phyloP scores from a whole-genome alignment of 148 eudicot genomes.

The Rheum nobile region DNA sequence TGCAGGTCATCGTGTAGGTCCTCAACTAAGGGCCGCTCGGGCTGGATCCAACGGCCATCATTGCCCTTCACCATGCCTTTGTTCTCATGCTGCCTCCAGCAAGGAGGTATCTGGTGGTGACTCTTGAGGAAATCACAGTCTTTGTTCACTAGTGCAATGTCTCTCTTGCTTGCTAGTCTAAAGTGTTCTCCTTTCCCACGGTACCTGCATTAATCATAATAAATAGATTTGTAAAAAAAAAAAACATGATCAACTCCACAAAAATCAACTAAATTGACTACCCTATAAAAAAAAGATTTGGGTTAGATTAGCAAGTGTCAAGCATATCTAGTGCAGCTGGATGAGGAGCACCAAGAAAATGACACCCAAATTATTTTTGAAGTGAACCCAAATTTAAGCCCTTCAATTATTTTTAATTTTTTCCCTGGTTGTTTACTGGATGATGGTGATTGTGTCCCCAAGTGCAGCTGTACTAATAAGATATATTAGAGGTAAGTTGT shows the following conservation, averaged over 20 bases:
- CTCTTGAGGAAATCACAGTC: constrained; percentile 48
- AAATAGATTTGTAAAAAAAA: too few species aligned
- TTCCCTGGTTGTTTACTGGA: not conserved
- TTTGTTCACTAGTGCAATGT: constrained; percentile 54
- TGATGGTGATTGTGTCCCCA: not conserved
- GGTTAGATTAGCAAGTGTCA: too few species aligned
- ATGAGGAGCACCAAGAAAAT: not conserved
- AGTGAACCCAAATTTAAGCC: not conserved
- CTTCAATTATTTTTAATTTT: not conserved
- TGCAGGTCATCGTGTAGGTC: constrained; percentile 35
- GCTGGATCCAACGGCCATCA: constrained; percentile 52
- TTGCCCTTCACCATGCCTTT: constrained; percentile 38
- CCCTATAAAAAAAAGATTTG: not conserved
- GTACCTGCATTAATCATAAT: constrained; percentile 33
- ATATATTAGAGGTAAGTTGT: too few species aligned
- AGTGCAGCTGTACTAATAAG: too few species aligned
- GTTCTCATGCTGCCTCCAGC: constrained; percentile 51
- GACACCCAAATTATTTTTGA: not conserved
- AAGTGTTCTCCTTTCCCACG: constrained; percentile 45
- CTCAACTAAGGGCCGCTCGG: constrained; percentile 33
- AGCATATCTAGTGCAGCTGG: too few species aligned
- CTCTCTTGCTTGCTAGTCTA: constrained; percentile 27
- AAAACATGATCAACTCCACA: too few species aligned
- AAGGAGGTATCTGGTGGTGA: constrained; percentile 45
- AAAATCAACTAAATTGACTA: too few species aligned